Evolutionary conservation across 805 yeast species (phyloP), one percentile per base, ranked within the genome.

Genomic region (Kazachstania taianensis): DNA sequence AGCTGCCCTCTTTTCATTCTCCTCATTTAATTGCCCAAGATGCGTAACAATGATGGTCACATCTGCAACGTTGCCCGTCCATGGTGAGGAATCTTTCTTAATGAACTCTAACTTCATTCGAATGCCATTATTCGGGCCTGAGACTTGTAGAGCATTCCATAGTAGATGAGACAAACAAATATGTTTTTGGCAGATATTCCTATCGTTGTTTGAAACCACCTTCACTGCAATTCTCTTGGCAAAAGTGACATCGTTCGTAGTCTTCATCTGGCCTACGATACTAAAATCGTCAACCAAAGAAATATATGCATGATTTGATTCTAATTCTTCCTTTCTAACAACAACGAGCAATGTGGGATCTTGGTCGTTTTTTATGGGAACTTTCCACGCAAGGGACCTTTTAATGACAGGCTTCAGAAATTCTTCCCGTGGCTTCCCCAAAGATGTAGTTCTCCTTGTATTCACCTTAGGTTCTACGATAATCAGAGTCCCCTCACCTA

Each of bases 401-500:
- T 22, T n/a, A n/a, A n/a, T 22, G 12, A 22, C 12, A 22, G 8
- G 12, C 25, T 3, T 9, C 8, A 22, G 25, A 12, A 7, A 18
- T 10, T 10, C 19, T 20, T 10, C 13, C 29, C 6, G 9, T 26
- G 2, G 29, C 29, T 30, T 20, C n/a, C n/a, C 12, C 19, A 13
- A 3, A n/a, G 16, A 19, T 12, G 3, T 47, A 30, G 32, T 38
- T 28, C 50, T 45, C 49, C 57, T 42, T 50, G 44, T 49, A 41
- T 65, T 56, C 3, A 62, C 59, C 45, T 65, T 77, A 1, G 97
- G 96, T 5, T 94, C 84, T 20, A 89, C 77, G 38, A 80, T 70
- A 10, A 83, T 70, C 44, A 82, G 84, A 15, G 86, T 72, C 39
- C 70, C 70, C 0, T 81, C 75, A 2, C 77, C 65, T 3, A 83